Base-by-base conservation (phyloP, 2,329 filamentous ascomycete genomes). In the Ceratocystis huliohia region DNA sequence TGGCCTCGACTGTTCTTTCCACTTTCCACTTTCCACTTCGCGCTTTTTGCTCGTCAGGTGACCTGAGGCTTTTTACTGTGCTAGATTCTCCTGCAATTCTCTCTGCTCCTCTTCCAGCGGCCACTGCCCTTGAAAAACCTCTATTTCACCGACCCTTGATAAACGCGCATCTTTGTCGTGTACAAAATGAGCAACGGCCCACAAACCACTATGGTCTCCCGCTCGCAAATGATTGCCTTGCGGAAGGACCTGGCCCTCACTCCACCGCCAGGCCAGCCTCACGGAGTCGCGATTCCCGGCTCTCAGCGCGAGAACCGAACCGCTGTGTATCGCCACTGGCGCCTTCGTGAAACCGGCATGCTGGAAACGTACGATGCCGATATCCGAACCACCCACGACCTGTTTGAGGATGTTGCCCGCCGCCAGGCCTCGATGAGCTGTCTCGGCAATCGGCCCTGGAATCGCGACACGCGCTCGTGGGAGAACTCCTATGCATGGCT, bases 281-380 rank as follows among this genome's bases (percentile, higher is more conserved):
- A 94, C 74, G 88, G 88, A 59, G 79, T 96, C 15, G 79, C 90
- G 13, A 72, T 99, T 22, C 87, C 91, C 0, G 88, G 88, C 69
- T 87, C 88, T 61, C 84, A 89, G 75, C 79, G 81, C 68, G 85
- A 89, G 62, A 88, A 86, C 68, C 86, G 91, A 70, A 88, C 82
- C 63, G 78, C 84, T 61, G 77, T 95, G 69, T 97, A 97, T 77
- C 85, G 94, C 69, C 88, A 96, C 76, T 95, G 87, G 84, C 84
- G 84, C 70, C 87, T 87, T 73, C 81, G 82, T 67, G 86, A 96
- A 76, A 84, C 83, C 68, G 82, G 84, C 57, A 80, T 95, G 66
- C 77, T 96, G 53, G 81, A 83, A 72, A 87, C 88, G 5, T 78
- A 89, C 70, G 88, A 94, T 73, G 88, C 91, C 20, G 76, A 84